phyloP scores from a whole-genome alignment of 1,284 basidiomycete genomes.

The Tylopilus sp. region DNA sequence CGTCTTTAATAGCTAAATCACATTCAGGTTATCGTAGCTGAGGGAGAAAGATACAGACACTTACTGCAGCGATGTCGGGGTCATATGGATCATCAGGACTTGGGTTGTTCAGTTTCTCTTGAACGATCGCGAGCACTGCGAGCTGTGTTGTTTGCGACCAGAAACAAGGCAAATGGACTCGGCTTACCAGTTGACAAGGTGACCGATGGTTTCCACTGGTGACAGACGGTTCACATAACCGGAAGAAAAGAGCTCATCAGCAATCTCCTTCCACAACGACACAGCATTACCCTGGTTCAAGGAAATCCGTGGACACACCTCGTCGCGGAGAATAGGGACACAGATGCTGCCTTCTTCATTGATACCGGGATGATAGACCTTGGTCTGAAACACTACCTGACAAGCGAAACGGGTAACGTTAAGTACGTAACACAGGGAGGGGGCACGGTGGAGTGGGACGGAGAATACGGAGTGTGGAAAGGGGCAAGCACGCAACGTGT shows the following conservation, averaged over 20 bases:
- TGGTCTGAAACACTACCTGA: constrained; percentile 82
- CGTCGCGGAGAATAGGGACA: constrained; percentile 75
- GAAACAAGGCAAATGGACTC: constrained; percentile 1
- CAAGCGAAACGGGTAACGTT: constrained; percentile 5
- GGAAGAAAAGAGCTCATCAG: constrained; percentile 3
- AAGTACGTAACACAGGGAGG: constrained; percentile 23
- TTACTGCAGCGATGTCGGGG: constrained; percentile 74
- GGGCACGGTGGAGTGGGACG: neutral
- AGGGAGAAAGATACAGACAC: constrained; percentile 19
- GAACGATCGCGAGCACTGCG: constrained; percentile 72
- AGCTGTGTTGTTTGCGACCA: constrained; percentile 6
- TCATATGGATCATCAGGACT: constrained; percentile 89
- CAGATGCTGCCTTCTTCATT: constrained; percentile 87
- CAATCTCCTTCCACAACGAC: neutral
- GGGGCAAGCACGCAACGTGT: constrained; percentile 23
- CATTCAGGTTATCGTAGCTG: neutral
- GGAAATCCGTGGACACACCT: constrained; percentile 49
- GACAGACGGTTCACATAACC: constrained; percentile 8
- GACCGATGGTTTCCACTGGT: constrained; percentile 87
- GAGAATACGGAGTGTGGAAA: constrained; percentile 7
- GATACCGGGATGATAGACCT: constrained; percentile 91
- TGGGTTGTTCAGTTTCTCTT: constrained; percentile 85
- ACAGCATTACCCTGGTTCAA: neutral
- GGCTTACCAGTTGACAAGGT: constrained; percentile 66
- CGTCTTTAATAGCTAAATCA: constrained; percentile 61